These are phyloP conservation scores for Aegilops speltoides DNA, from an alignment of 176 grass and related monocot genomes.

Conservation along the genomic window DNA sequence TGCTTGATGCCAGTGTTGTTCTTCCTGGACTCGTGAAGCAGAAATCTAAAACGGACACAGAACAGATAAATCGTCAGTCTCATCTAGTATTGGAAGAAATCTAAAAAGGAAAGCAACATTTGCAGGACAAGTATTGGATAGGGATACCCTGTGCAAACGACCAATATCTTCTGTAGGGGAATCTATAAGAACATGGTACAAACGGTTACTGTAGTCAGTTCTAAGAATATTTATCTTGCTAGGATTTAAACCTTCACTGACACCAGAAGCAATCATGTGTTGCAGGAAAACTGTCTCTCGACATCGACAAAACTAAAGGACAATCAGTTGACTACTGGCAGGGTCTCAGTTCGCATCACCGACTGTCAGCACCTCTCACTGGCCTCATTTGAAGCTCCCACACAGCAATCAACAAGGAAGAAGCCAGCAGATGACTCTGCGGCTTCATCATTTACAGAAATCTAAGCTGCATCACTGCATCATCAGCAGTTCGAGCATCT, in stretches of 20 bases:
- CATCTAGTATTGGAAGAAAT: neutral
- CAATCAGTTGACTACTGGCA: neutral
- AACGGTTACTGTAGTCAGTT: neutral
- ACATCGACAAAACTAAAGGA: neutral
- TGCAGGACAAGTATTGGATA: neutral
- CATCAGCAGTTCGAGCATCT: neutral
- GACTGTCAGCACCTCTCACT: neutral
- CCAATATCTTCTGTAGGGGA: neutral
- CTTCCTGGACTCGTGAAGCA: slow-evolving; percentile 74
- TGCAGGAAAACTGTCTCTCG: neutral
- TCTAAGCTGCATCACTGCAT: neutral
- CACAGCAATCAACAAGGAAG: neutral
- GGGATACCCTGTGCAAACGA: neutral
- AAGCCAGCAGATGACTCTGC: neutral
- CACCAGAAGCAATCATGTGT: neutral
- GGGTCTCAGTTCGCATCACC: neutral
- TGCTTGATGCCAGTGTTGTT: slow-evolving; percentile 45
- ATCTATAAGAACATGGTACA: neutral
- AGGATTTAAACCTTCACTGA: neutral
- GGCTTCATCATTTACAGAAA: neutral
- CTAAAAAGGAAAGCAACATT: neutral
- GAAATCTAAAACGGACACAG: slow-evolving; percentile 39
- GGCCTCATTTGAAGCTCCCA: neutral
- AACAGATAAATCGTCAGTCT: slow-evolving; percentile 12
- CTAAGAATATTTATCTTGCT: neutral